These are phyloP conservation scores for Annona cherimola DNA, from an alignment of 164 flowering plant species.

Conservation along the genomic window DNA sequence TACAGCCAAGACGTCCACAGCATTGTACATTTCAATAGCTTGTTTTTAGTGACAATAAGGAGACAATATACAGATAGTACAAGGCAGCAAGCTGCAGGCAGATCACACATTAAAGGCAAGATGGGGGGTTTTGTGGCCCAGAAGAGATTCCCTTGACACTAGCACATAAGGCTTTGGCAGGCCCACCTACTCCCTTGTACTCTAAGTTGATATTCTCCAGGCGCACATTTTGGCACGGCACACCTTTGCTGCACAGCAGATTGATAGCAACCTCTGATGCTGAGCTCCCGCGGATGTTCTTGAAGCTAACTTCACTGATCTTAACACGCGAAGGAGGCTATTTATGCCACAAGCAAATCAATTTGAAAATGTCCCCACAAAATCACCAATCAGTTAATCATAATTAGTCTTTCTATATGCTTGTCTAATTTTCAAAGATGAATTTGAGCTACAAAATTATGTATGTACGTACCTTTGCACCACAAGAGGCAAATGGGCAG, in stretches of 20 bases:
- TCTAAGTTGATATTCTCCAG: constrained; percentile 21
- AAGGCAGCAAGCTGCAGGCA: background rate
- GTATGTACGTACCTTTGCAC: background rate
- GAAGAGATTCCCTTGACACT: constrained; percentile 21
- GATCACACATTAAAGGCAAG: constrained; percentile 1
- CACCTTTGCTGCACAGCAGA: constrained; percentile 18
- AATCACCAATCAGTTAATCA: too few relatives aligned
- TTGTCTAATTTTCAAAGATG: too few relatives aligned
- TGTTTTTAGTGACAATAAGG: too few relatives aligned
- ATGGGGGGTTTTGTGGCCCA: constrained; percentile 6
- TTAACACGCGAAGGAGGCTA: constrained; percentile 21
- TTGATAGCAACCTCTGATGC: constrained; percentile 15
- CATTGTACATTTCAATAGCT: too few relatives aligned
- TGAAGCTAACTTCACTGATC: constrained; percentile 19
- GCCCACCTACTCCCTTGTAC: constrained; percentile 16
- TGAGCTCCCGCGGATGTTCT: constrained; percentile 23
- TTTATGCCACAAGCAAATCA: too few relatives aligned
- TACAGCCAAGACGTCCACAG: too few relatives aligned
- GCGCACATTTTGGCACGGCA: constrained; percentile 20
- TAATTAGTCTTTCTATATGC: too few relatives aligned
- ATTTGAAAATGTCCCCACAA: too few relatives aligned
- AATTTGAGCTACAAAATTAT: too few relatives aligned
- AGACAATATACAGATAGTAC: too few relatives aligned
- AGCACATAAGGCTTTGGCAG: constrained; percentile 27
- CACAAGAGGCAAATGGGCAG: constrained; percentile 16